Evolutionary conservation across 257 asterid species (phyloP).

Genomic region (Apocynum venetum): DNA sequence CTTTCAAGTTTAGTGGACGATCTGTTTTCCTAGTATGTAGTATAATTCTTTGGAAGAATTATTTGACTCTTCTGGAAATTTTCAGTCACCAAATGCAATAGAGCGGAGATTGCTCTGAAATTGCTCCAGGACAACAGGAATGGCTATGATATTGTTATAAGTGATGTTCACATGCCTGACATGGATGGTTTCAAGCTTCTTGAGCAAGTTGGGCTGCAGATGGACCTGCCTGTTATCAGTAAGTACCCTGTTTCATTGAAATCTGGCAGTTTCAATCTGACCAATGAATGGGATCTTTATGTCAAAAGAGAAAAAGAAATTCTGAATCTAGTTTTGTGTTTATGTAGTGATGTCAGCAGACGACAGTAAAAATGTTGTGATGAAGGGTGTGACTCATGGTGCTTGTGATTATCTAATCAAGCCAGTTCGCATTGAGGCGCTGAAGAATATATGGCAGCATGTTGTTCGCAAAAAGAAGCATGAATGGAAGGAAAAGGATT

Average conservation of each 20-base stretch:
- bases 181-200: constrained; percentile 97
- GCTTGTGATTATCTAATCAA: constrained; percentile 94
- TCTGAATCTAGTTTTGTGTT: constrained; percentile 16
- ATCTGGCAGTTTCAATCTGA: neutral
- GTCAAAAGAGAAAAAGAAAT: neutral
- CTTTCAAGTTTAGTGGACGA: neutral
- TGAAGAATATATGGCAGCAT: constrained; percentile 98
- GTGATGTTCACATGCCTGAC: constrained; percentile 98
- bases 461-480: constrained; percentile 81
- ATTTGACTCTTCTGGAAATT: constrained; percentile 10
- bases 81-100: constrained; percentile 71
- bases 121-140: constrained; percentile 63
- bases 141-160: constrained; percentile 77
- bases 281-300: neutral
- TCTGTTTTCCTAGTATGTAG: neutral
- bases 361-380: constrained; percentile 78
- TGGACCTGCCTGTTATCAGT: constrained; percentile 99
- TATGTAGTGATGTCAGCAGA: constrained; percentile 94
- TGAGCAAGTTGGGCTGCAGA: constrained; percentile 78
- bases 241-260: constrained; percentile 27
- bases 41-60: constrained; percentile 4
- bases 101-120: constrained; percentile 78
- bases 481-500: constrained; percentile 65
- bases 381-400: constrained; percentile 96
- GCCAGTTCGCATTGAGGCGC: constrained; percentile 89